phyloP scores from a whole-genome alignment of 106 monocot species.

The Dactylorhiza incarnata region DNA sequence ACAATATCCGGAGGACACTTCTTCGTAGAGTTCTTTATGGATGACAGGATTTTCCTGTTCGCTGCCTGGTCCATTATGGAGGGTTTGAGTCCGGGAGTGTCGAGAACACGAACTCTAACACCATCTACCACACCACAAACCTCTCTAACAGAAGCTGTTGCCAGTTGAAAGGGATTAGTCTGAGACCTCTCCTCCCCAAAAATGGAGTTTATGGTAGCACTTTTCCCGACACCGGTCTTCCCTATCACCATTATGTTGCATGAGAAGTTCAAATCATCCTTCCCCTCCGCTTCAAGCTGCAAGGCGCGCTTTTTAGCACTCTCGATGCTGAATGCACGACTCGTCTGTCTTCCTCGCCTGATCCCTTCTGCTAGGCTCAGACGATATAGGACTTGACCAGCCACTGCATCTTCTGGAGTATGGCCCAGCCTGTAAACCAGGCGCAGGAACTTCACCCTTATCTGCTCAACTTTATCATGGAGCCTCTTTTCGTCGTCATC shows the following conservation, averaged over 20 bases:
- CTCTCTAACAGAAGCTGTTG: slow-evolving; percentile 57
- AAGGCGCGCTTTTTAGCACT: slow-evolving; percentile 64
- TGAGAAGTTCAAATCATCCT: slow-evolving; percentile 65
- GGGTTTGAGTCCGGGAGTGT: slow-evolving; percentile 77
- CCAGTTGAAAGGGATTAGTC: slow-evolving; percentile 51
- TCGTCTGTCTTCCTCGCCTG: slow-evolving; percentile 50
- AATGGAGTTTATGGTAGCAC: slow-evolving; percentile 81
- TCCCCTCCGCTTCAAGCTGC: slow-evolving; percentile 50
- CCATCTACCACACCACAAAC: slow-evolving; percentile 68
- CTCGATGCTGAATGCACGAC: slow-evolving; percentile 41
- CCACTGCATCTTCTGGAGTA: slow-evolving; percentile 81
- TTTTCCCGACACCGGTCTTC: slow-evolving; percentile 91
- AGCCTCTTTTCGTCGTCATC: slow-evolving; percentile 74
- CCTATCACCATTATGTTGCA: slow-evolving; percentile 84
- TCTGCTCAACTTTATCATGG: slow-evolving; percentile 79
- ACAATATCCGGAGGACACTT: slow-evolving; percentile 88
- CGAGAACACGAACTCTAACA: slow-evolving; percentile 66
- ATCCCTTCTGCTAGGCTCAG: slow-evolving; percentile 83
- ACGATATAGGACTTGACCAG: slow-evolving; percentile 76
- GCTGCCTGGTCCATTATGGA: slow-evolving; percentile 70
- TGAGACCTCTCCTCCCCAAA: slow-evolving; percentile 60
- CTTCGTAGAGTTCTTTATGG: slow-evolving; percentile 73
- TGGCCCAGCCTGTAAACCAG: slow-evolving; percentile 71
- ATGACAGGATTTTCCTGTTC: slow-evolving; percentile 56
- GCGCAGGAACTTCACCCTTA: slow-evolving; percentile 83